phyloP scores from a whole-genome alignment of 2,329 filamentous ascomycete genomes.

The Ambrosiella cleistominuta region DNA sequence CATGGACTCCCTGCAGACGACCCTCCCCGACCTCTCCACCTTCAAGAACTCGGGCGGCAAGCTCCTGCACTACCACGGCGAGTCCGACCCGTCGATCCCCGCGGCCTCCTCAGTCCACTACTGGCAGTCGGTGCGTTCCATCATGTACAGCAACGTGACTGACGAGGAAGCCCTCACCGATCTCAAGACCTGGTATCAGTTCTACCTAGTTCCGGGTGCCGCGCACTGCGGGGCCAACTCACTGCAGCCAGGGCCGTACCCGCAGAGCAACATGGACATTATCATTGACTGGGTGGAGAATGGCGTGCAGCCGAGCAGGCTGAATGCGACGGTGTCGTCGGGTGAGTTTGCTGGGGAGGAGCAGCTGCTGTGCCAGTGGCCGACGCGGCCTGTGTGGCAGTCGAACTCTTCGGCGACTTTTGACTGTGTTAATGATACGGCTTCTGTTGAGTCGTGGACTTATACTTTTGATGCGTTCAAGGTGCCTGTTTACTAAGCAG shows the following conservation, averaged over 20 bases:
- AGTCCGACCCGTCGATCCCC: conserved; percentile 22
- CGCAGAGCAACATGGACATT: conserved; percentile 22
- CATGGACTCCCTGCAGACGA: conserved; percentile 14
- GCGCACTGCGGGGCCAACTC: conserved; percentile 26
- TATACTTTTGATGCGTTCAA: background rate
- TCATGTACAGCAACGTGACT: conserved; percentile 7
- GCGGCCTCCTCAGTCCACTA: conserved; percentile 20
- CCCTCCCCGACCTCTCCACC: conserved; percentile 15
- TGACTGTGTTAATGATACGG: background rate
- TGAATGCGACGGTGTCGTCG: conserved; percentile 1
- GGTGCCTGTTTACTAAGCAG: background rate
- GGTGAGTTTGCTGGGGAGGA: background rate
- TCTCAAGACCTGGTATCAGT: conserved; percentile 24
- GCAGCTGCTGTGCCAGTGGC: background rate
- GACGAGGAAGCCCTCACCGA: conserved; percentile 21
- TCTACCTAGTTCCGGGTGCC: conserved; percentile 34
- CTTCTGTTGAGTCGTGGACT: background rate
- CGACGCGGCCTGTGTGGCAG: background rate
- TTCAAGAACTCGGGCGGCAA: conserved; percentile 23
- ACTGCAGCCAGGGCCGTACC: conserved; percentile 17
- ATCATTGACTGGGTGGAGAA: conserved; percentile 24
- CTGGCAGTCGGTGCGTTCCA: conserved; percentile 18
- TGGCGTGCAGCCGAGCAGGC: conserved; percentile 10
- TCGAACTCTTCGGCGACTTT: background rate
- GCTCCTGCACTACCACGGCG: conserved; percentile 26